Percentiles rank a stretch among this genome's conserved stretches.
Conservation (phyloP, 1,284 basidiomycete genomes). For the Sanguinoderma infundibulare region DNA sequence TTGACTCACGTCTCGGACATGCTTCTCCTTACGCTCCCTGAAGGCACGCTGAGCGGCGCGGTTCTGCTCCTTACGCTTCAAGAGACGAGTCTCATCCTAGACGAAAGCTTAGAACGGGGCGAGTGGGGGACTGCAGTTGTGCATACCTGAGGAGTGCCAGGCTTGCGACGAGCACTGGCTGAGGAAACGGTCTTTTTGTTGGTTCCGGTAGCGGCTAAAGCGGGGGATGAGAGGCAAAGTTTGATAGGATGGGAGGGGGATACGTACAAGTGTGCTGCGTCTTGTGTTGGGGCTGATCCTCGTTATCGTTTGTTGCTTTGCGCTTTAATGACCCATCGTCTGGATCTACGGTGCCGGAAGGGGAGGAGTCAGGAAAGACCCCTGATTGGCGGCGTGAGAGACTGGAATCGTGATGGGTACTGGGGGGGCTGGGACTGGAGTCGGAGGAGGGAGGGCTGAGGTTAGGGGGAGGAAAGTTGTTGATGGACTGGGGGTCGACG, state of each 20-base stretch:
- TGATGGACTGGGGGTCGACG: slow-evolving; percentile 62
- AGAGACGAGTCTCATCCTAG: slow-evolving; percentile 71
- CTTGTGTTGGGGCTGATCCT: slow-evolving; percentile 65
- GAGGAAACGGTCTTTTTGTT: slow-evolving; percentile 34
- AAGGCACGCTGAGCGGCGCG: slow-evolving; percentile 86
- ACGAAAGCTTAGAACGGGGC: not conserved
- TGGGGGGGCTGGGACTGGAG: slow-evolving; percentile 73
- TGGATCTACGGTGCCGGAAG: slow-evolving; percentile 3
- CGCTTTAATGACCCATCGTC: slow-evolving; percentile 63
- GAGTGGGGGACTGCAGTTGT: not conserved
- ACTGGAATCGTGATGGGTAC: slow-evolving; percentile 40
- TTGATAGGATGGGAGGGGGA: not conserved
- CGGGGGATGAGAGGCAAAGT: slow-evolving; percentile 8
- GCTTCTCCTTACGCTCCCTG: slow-evolving; percentile 86
- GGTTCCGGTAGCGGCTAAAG: slow-evolving; percentile 20
- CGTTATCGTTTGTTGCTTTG: slow-evolving; percentile 67
- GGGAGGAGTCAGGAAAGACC: slow-evolving; percentile 29
- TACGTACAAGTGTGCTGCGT: slow-evolving; percentile 54
- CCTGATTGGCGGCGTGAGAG: slow-evolving; percentile 39
- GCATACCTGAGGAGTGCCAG: slow-evolving; percentile 40
- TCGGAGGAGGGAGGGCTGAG: slow-evolving; percentile 56
- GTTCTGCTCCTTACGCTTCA: slow-evolving; percentile 89
- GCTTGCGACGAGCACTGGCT: slow-evolving; percentile 43
- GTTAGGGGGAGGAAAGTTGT: slow-evolving; percentile 42
- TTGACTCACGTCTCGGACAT: slow-evolving; percentile 81